Base-by-base conservation (phyloP, 2,329 filamentous ascomycete species). In the Stachybotrys echinatus region DNA sequence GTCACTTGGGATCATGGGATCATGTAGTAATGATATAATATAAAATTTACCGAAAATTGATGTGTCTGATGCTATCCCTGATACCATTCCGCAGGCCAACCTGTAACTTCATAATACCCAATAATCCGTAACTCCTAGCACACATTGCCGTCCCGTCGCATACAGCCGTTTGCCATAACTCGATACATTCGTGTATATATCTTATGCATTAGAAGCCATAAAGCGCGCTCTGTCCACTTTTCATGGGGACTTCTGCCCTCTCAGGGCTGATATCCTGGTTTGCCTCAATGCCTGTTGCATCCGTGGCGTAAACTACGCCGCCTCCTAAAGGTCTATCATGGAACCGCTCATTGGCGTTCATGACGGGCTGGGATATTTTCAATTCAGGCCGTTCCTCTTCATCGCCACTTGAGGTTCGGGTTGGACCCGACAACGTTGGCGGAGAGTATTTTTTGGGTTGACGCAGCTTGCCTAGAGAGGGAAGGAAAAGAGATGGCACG, bases 361-460 rank as follows among this genome's bases (percentile, higher is more conserved):
- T 49, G 23, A 64, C 49, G 1, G 68, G 66, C 3, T 58, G 51
- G 5, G 63, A 64, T 5, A 72, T 67, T 3, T 61, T 54, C 47
- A 67, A 54, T 14, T 58, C 54, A 2, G 53, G 44, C 17, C 27
- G 23, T 4, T 44, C 18, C 3, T 57, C 52, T 12, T 55, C 54
- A 2, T 55, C 63, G 65, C 65, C 63, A 65, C 1, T 14, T 14
- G 27, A 14, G 66, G 61, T 12, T 45, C 57, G 12, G 64, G 42
- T 2, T 70, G 50, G 4, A 54, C 58, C 17, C n/a, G n/a, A n/a
- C n/a, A 74, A 64, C 14, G 56, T 54, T 0, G 71, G 72, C 1
- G 74, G 71, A 1, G 58, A 52, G 55, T 74, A 71, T 54, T 70
- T 69, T 56, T 69, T 75, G 0, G 74, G 69, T 12, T 72, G 58